Base-by-base conservation (phyloP, 2,329 filamentous ascomycete genomes). In the Coniochaeta sp. region DNA sequence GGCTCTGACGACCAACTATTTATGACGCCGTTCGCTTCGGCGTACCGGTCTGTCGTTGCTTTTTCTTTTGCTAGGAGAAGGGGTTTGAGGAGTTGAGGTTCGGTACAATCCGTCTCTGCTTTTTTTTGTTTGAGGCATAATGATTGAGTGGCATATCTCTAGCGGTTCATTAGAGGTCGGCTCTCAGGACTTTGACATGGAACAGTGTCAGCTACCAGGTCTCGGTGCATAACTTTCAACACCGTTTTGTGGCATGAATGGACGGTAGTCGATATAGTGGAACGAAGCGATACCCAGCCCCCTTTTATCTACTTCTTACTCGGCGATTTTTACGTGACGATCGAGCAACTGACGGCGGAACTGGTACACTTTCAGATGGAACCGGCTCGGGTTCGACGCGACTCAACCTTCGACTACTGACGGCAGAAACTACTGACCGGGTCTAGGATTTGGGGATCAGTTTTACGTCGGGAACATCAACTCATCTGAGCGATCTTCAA, bases 181-280 rank as follows among this genome's bases (percentile, higher is more conserved):
- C 57, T 62, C 31, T 62, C 58, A 44, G 54, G 50, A 59, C 24
- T 47, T 47, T 31, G 47, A 52, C 47, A 52, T 26, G 24, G 26
- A 17, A 28, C 47, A 17, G 47, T 8, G 14, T 28, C 47, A 24
- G 26, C n/a, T 52, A 52, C 22, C 22, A 28, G 47, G 47, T 26
- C 6, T 52, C 12, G 47, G 47, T 62, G 61, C 58, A 62, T 61
- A 58, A 28, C 24, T 52, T 52, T 52, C 47, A 52, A 14, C 47
- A 16, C 47, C 47, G 26, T 28, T 28, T 47, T 47, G 43, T 7
- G 22, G 22, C 17, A 52, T 52, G 47, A n/a, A 52, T 52, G 47
- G 8, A 52, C 47, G 47, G 16, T 28, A 52, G 22, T 52, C 47
- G 47, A 17, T 52, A 52, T 52, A 52, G 24, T n/a, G 26, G 47